Percentiles rank a stretch among this genome's conserved stretches.
These are phyloP conservation scores for Hortiboletus campestris DNA, from an alignment of 768 basidiomycete genomes.

Conservation along the genomic window DNA sequence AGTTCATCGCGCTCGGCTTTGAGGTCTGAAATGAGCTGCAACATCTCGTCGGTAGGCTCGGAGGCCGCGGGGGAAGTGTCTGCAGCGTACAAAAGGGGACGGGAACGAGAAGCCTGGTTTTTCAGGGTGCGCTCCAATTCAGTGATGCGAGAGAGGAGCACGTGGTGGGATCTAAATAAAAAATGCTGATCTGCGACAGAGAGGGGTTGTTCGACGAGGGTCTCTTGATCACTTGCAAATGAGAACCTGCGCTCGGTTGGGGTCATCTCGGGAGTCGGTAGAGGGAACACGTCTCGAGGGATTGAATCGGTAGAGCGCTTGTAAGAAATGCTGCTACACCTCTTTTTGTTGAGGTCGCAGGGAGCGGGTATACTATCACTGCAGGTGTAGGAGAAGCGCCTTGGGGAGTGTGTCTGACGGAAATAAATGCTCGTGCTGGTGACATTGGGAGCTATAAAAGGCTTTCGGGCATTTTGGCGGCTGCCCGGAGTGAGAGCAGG, in stretches of 20 bases:
- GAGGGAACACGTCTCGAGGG: slow-evolving; percentile 39
- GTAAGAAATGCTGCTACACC: slow-evolving; percentile 77
- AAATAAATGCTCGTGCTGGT: neutral
- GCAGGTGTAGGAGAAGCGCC: slow-evolving; percentile 27
- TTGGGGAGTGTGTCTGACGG: slow-evolving; percentile 17
- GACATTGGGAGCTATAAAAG: neutral
- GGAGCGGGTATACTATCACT: slow-evolving; percentile 26
- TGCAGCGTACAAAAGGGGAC: slow-evolving; percentile 52
- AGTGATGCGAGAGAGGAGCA: slow-evolving; percentile 77
- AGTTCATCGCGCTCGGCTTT: slow-evolving; percentile 89
- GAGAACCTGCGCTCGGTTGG: slow-evolving; percentile 53
- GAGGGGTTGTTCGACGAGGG: slow-evolving; percentile 45
- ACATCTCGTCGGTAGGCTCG: slow-evolving; percentile 75
- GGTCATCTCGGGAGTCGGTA: slow-evolving; percentile 76
- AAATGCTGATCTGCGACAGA: slow-evolving; percentile 80
- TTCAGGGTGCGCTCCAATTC: slow-evolving; percentile 70
- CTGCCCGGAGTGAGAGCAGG: slow-evolving; percentile 53
- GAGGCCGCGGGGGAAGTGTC: slow-evolving; percentile 35
- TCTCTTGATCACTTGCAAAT: slow-evolving; percentile 24
- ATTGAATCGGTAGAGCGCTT: slow-evolving; percentile 45
- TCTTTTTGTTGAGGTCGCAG: slow-evolving; percentile 33
- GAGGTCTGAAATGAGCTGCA: slow-evolving; percentile 70
- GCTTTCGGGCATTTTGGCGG: slow-evolving; percentile 42
- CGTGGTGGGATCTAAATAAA: slow-evolving; percentile 80
- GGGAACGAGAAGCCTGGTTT: slow-evolving; percentile 44